These are phyloP conservation scores for Fusarium sp. DNA, from an alignment of 2,329 filamentous ascomycete genomes.

Conservation along the genomic window DNA sequence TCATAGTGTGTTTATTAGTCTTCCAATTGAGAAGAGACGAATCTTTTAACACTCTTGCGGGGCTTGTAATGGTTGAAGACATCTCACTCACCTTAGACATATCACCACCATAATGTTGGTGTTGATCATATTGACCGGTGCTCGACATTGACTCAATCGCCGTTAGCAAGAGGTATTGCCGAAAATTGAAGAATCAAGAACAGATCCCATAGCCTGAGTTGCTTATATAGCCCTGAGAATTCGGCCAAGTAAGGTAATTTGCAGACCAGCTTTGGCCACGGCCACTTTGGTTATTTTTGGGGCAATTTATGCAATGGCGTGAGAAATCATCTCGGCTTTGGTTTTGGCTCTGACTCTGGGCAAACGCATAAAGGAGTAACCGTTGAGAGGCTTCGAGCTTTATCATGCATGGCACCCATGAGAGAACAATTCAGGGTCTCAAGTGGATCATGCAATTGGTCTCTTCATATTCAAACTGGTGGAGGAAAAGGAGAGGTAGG, in stretches of 20 bases:
- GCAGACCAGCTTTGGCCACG: constrained; percentile 5
- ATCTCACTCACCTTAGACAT: background rate
- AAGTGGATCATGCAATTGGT: constrained; percentile 11
- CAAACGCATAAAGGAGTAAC: background rate
- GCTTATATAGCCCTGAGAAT: background rate
- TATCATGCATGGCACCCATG: background rate
- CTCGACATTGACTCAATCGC: no score
- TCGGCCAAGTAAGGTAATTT: background rate
- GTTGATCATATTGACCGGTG: background rate
- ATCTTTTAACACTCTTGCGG: background rate
- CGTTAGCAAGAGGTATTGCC: no score
- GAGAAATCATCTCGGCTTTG: background rate
- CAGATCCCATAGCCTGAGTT: no score
- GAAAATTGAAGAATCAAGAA: no score
- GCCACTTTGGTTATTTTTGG: constrained; percentile 1
- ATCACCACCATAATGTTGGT: background rate
- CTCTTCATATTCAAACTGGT: constrained; percentile 18
- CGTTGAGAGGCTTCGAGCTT: background rate
- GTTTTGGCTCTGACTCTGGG: background rate
- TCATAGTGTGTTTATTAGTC: background rate
- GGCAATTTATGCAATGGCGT: constrained; percentile 5
- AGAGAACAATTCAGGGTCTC: constrained; percentile 1
- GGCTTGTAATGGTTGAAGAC: background rate
- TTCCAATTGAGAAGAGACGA: constrained; percentile 13
- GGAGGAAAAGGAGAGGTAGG: constrained; percentile 12